Percentiles rank a stretch among this genome's conserved stretches.
Conservation (phyloP, 306 rosid species). For the Cucumis hystrix region DNA sequence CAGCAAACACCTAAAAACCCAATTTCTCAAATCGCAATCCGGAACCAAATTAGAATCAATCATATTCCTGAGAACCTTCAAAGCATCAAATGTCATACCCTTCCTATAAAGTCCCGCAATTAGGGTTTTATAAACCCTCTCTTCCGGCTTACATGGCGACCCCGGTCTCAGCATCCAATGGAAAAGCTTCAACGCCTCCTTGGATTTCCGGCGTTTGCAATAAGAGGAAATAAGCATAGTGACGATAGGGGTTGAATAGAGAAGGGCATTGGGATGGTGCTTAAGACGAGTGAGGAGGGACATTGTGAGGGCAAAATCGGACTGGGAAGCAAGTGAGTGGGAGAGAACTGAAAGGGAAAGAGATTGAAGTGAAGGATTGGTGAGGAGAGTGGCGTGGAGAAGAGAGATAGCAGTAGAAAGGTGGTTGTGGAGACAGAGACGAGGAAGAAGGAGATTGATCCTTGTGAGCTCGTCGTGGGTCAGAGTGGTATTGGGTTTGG, state of each 20-base stretch:
- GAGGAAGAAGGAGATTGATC: slow-evolving; percentile 47
- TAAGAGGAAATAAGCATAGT: slow-evolving; percentile 32
- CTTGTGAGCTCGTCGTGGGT: slow-evolving; percentile 12
- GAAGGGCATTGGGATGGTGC: slow-evolving; percentile 23
- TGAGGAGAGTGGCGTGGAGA: slow-evolving; percentile 29
- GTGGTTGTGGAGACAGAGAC: slow-evolving; percentile 39
- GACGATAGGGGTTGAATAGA: slow-evolving; percentile 20
- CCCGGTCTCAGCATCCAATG: slow-evolving; percentile 39
- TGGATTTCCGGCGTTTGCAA: slow-evolving; percentile 12
- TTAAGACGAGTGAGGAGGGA: slow-evolving; percentile 50
- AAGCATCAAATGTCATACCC: slow-evolving; percentile 32
- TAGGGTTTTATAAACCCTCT: slow-evolving; percentile 19
- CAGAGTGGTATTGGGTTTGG: neutral
- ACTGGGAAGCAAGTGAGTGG: slow-evolving; percentile 36
- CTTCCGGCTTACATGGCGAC: slow-evolving; percentile 31
- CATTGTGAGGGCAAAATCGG: slow-evolving; percentile 35
- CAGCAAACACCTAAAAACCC: slow-evolving; percentile 30
- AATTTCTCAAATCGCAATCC: slow-evolving; percentile 7
- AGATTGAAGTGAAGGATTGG: slow-evolving; percentile 34
- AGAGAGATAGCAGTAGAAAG: slow-evolving; percentile 38
- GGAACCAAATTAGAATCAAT: slow-evolving; percentile 5
- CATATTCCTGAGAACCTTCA: slow-evolving; percentile 40
- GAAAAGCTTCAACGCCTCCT: slow-evolving; percentile 39
- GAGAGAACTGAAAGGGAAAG: slow-evolving; percentile 28
- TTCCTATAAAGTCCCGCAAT: slow-evolving; percentile 29